Evolutionary conservation across 257 asterid genomes (phyloP).

Genomic region (Ballota nigra): DNA sequence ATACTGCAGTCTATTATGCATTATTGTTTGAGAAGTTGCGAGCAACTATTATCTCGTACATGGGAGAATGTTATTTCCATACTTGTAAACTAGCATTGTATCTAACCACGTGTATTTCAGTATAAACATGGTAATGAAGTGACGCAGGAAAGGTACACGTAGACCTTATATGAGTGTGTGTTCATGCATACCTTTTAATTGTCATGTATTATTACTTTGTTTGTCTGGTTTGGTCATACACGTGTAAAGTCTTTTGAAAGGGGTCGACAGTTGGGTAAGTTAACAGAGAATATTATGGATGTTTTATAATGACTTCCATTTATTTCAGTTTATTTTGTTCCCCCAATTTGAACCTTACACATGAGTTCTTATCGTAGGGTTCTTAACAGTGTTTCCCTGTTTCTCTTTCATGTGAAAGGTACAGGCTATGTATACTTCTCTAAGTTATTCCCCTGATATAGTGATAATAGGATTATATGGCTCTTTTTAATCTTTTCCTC

Average conservation of each 20-base stretch:
- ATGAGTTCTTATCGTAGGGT: neutral
- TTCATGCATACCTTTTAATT: neutral
- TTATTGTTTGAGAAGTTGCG: neutral
- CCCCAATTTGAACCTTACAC: neutral
- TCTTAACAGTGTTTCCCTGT: neutral
- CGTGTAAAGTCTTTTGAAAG: neutral
- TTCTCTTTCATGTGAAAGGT: constrained; percentile 7
- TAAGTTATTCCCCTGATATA: constrained; percentile 14
- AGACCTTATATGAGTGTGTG: neutral
- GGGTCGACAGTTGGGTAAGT: neutral
- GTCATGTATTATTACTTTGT: neutral
- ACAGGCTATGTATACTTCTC: neutral
- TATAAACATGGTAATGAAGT: constrained; percentile 6
- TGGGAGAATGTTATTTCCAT: neutral
- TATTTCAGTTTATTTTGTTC: neutral
- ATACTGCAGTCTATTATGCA: no score
- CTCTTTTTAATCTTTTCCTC: neutral
- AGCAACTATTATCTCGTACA: neutral
- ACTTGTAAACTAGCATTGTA: neutral
- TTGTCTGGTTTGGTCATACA: neutral
- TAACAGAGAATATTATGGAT: neutral
- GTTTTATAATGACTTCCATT: neutral
- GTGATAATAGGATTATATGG: neutral
- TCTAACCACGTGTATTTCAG: neutral
- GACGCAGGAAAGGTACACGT: neutral